A percentile compares a stretch with the other conserved stretches of the same genome.
phyloP scores from a whole-genome alignment of 2,329 filamentous ascomycete species.

The Amauroascus niger region DNA sequence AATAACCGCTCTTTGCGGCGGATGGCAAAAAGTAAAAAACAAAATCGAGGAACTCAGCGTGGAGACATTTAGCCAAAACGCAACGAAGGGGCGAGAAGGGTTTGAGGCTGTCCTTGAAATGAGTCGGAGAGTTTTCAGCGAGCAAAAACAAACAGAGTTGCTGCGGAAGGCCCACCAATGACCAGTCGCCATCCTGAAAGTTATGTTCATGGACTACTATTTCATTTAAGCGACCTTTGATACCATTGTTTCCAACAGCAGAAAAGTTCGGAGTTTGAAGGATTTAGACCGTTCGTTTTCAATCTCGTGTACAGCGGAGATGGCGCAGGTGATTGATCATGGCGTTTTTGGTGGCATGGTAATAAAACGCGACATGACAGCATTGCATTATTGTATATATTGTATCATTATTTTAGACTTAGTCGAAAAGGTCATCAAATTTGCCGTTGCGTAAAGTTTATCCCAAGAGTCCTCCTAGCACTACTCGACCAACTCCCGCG shows the following conservation, averaged over 20 bases:
- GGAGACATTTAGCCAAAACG: conserved; percentile 83
- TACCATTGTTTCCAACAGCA: not conserved
- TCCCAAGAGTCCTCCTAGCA: conserved; percentile 72
- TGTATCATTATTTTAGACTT: conserved; percentile 7
- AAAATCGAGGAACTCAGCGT: conserved; percentile 89
- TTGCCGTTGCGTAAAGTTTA: conserved; percentile 16
- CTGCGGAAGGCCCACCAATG: conserved; percentile 1
- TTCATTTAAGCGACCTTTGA: not conserved
- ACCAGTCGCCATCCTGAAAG: not conserved
- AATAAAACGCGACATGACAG: conserved; percentile 8
- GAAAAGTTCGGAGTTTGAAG: conserved; percentile 8
- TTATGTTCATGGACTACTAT: not conserved
- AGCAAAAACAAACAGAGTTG: conserved; percentile 62
- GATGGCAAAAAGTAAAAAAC: conserved; percentile 95
- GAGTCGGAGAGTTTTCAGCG: conserved; percentile 81
- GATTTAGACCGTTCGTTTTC: not conserved
- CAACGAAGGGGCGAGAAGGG: conserved; percentile 77
- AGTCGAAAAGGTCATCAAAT: not conserved
- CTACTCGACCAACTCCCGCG: conserved; percentile 75
- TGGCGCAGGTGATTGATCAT: not conserved
- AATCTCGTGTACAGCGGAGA: not conserved
- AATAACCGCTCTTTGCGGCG: conserved; percentile 88
- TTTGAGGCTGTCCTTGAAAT: conserved; percentile 93
- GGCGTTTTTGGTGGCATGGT: conserved; percentile 5
- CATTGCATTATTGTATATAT: conserved; percentile 9